Percentiles rank a stretch among this genome's conserved stretches.
Conservation (phyloP, 257 asterid genomes). For the Lavandula angustifolia region DNA sequence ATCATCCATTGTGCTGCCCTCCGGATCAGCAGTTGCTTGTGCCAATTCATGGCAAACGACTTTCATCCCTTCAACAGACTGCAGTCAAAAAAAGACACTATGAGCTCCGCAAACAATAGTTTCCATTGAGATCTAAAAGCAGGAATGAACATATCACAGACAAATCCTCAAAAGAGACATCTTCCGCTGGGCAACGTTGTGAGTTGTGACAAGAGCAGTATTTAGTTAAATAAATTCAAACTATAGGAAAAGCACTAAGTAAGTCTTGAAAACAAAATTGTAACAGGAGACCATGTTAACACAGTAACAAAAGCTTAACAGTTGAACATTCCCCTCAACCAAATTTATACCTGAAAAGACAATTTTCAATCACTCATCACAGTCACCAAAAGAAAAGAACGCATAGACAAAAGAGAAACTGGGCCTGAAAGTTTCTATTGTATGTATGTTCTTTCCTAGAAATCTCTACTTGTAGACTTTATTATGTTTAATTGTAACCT, state of each 20-base stretch:
- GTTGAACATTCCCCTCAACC: background rate
- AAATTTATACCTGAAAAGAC: background rate
- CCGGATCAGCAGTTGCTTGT: slow-evolving; percentile 87
- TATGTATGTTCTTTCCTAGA: no score
- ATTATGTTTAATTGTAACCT: no score
- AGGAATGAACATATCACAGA: slow-evolving; percentile 15
- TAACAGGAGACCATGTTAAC: background rate
- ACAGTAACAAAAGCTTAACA: background rate
- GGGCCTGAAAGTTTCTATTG: no score
- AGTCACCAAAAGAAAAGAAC: background rate
- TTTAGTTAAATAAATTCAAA: background rate
- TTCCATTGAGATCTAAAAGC: background rate
- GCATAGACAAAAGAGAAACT: no score
- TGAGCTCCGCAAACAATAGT: slow-evolving; percentile 7
- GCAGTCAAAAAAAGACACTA: slow-evolving; percentile 34
- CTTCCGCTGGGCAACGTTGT: no score
- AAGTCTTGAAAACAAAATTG: background rate
- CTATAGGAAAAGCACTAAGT: background rate
- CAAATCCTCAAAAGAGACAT: background rate
- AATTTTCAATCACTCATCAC: background rate
- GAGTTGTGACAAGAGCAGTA: no score
- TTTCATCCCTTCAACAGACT: slow-evolving; percentile 99
- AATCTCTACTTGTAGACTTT: no score
- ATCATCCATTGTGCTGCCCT: slow-evolving; percentile 75
- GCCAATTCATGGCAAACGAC: slow-evolving; percentile 93